Percentiles rank a stretch among this genome's conserved stretches.
Conservation (phyloP, 2,329 filamentous ascomycete genomes). For the Scortechinia acanthostroma region DNA sequence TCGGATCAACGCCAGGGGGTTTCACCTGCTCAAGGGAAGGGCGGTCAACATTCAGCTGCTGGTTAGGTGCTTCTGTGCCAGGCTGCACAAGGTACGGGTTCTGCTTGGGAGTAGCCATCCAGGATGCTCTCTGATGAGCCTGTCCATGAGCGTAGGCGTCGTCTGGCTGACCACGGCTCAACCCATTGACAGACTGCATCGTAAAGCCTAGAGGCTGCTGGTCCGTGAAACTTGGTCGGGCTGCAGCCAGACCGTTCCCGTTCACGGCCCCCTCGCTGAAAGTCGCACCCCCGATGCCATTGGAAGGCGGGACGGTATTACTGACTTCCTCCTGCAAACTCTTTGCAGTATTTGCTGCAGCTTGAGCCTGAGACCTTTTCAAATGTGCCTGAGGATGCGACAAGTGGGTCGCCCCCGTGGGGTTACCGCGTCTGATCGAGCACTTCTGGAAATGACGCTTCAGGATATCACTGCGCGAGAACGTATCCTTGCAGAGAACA, state of each 20-base stretch:
- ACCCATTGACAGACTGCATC: slow-evolving; percentile 28
- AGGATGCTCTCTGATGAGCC: slow-evolving; percentile 25
- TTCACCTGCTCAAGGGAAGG: slow-evolving; percentile 29
- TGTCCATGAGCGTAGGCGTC: slow-evolving; percentile 22
- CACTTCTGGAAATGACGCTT: slow-evolving; percentile 99
- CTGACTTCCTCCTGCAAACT: slow-evolving; percentile 32
- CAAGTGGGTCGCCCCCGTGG: slow-evolving; percentile 86
- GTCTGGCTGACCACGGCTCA: slow-evolving; percentile 25
- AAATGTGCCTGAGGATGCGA: slow-evolving; percentile 86
- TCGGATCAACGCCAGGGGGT: slow-evolving; percentile 16
- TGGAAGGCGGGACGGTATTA: slow-evolving; percentile 28
- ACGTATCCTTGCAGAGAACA: slow-evolving; percentile 93
- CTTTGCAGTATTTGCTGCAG: slow-evolving; percentile 28
- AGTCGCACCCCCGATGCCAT: slow-evolving; percentile 27
- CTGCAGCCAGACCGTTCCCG: slow-evolving; percentile 25
- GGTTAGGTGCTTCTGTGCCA: slow-evolving; percentile 25
- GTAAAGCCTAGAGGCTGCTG: slow-evolving; percentile 30
- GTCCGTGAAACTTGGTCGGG: slow-evolving; percentile 25
- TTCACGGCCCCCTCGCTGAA: slow-evolving; percentile 29
- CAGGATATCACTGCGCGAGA: slow-evolving; percentile 93
- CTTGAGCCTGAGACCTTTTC: slow-evolving; percentile 63
- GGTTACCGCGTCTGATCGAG: slow-evolving; percentile 90
- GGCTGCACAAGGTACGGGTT: slow-evolving; percentile 30
- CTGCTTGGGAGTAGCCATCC: slow-evolving; percentile 32
- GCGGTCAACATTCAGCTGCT: slow-evolving; percentile 32